A percentile compares a stretch with the other conserved stretches of the same genome.
These are phyloP conservation scores for Chalaropsis ovoidea DNA, from an alignment of 2,329 filamentous ascomycete genomes.

Conservation along the genomic window DNA sequence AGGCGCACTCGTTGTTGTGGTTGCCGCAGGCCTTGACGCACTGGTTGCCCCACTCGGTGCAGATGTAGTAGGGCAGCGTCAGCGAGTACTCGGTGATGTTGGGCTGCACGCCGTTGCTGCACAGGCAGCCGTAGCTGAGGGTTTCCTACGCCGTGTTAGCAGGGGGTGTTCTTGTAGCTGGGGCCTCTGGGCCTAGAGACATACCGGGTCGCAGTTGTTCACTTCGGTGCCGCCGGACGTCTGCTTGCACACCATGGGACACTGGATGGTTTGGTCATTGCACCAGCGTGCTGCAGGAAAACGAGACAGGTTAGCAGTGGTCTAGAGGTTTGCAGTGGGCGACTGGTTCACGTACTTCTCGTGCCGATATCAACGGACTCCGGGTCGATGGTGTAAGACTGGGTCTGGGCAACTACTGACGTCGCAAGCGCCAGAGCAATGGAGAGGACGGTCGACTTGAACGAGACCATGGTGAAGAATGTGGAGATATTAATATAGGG, in stretches of 20 bases:
- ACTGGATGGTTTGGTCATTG: constrained; percentile 49
- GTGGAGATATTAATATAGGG: neutral
- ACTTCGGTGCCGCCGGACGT: constrained; percentile 39
- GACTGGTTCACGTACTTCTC: constrained; percentile 39
- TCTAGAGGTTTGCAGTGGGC: too few species aligned
- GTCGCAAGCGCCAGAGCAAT: constrained; percentile 47
- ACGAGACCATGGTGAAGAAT: constrained; percentile 1
- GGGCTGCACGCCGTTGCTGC: constrained; percentile 53
- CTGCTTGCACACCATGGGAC: constrained; percentile 64
- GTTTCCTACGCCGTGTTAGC: constrained; percentile 35
- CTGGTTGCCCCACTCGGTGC: constrained; percentile 59
- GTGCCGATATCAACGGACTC: constrained; percentile 43
- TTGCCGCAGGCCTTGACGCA: constrained; percentile 50
- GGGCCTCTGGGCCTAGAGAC: constrained; percentile 27
- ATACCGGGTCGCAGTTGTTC: constrained; percentile 60
- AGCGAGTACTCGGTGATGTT: constrained; percentile 69
- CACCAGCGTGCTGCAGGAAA: constrained; percentile 52
- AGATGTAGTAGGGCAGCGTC: constrained; percentile 68
- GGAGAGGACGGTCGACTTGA: constrained; percentile 21
- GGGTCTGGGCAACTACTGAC: constrained; percentile 43
- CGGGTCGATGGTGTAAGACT: constrained; percentile 52
- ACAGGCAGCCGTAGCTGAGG: constrained; percentile 63
- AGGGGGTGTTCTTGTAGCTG: too few species aligned
- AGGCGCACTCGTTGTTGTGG: constrained; percentile 48
- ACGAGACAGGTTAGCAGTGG: neutral